These are phyloP conservation scores for Aspergillus carlsbadensis DNA, from an alignment of 495 filamentous ascomycete species.

Conservation along the genomic window DNA sequence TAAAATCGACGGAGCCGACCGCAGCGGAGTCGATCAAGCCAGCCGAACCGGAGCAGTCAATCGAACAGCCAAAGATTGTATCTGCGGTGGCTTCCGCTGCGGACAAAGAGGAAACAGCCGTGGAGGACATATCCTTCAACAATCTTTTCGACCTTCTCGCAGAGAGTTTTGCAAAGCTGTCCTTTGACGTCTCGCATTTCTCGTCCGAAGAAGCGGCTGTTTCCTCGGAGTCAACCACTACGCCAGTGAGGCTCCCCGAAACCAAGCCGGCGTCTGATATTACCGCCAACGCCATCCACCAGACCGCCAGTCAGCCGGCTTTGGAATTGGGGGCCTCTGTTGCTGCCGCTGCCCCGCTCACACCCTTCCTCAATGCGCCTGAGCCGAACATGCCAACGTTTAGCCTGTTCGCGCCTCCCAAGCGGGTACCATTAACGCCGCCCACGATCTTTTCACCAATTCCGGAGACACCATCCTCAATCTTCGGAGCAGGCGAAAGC, in stretches of 20 bases:
- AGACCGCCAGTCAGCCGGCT: not conserved
- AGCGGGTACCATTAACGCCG: conserved; percentile 10
- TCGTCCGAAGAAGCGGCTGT: conserved; percentile 13
- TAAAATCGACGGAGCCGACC: conserved; percentile 14
- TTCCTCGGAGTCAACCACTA: conserved; percentile 8
- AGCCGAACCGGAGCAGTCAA: conserved; percentile 4
- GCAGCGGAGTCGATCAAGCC: conserved; percentile 7
- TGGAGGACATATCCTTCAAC: conserved; percentile 12
- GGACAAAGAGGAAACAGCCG: conserved; percentile 11
- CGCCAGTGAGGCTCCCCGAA: conserved; percentile 13
- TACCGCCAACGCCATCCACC: not conserved
- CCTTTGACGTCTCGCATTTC: conserved; percentile 3
- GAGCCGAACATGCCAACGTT: not conserved
- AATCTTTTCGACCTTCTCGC: conserved; percentile 3
- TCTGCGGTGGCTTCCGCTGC: conserved; percentile 9
- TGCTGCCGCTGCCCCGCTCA: not conserved
- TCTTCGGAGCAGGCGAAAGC: conserved; percentile 10
- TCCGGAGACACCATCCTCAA: conserved; percentile 4
- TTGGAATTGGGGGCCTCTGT: conserved; percentile 9
- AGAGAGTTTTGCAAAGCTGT: conserved; percentile 5
- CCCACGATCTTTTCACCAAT: conserved; percentile 4
- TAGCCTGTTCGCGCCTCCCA: not conserved
- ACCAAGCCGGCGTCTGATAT: not conserved
- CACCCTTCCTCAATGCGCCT: conserved; percentile 3
- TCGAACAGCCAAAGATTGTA: not conserved